Conservation (phyloP, 2,329 filamentous ascomycete genomes). For the Mollisia scopiformis region DNA sequence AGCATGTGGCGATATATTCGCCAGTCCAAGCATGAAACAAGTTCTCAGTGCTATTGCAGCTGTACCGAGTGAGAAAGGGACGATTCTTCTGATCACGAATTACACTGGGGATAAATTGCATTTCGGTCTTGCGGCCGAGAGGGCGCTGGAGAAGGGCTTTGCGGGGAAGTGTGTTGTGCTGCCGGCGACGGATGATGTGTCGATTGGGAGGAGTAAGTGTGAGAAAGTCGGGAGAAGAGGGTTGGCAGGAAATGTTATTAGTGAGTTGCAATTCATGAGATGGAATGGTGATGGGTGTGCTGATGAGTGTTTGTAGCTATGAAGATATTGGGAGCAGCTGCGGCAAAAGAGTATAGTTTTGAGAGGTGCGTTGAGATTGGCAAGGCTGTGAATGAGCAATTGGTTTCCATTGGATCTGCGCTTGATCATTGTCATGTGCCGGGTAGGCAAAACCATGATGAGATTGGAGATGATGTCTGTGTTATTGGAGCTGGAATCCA, state of each 20-base stretch:
- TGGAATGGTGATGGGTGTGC: neutral
- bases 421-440: constrained; percentile 57
- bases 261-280: constrained; percentile 25
- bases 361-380: constrained; percentile 31
- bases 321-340: constrained; percentile 40
- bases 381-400: constrained; percentile 31
- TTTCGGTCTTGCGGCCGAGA: constrained; percentile 45
- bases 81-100: constrained; percentile 65
- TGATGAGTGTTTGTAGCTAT: constrained; percentile 34
- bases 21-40: constrained; percentile 64
- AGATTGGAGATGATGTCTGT: constrained; percentile 51
- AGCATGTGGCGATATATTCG: constrained; percentile 65
- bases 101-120: constrained; percentile 48
- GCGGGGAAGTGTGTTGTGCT: constrained; percentile 48
- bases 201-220: constrained; percentile 58
- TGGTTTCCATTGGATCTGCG: constrained; percentile 53
- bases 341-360: constrained; percentile 27
- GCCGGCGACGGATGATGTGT: constrained; percentile 68
- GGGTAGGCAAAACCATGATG: constrained; percentile 51
- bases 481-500: constrained; percentile 70
- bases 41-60: constrained; percentile 60
- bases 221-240: constrained; percentile 62
- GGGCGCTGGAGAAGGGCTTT: constrained; percentile 49
- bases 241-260: constrained; percentile 62
- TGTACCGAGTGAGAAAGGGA: constrained; percentile 56